Base-by-base conservation (phyloP, 2,329 filamentous ascomycete species). In the Trichoderma guizhouense region DNA sequence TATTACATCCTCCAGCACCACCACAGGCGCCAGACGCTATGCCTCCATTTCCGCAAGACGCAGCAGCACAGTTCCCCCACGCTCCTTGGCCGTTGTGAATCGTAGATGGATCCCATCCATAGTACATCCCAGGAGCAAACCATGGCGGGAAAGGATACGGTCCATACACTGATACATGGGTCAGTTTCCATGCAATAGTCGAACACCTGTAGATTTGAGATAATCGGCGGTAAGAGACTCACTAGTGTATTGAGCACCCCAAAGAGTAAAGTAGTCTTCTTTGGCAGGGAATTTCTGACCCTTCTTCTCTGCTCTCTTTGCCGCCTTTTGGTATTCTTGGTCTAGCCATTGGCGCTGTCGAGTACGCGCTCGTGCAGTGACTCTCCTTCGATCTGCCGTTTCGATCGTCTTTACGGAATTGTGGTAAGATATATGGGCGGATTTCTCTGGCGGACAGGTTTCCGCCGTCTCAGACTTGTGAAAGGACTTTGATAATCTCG, bases 391-490 rank as follows among this genome's bases (percentile, higher is more conserved):
- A 6, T 43, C 63, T n/a, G 76, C 65, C 11, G 57, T 72, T 39
- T 76, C 72, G 7, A 57, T 72, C 1, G 66, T 58, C 3, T 71
- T 64, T 3, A 94, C 88, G 1, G 92, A 87, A 76, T 90, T 93
- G 83, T 95, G 93, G 0, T 91, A 86, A 0, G 90, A 93, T 73
- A 95, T 91, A 78, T 95, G 93, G 0, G 90, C 87, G 24, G 88
- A 89, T 68, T 86, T 88, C 64, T 87, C 82, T 0, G 88, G 86
- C 0, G 88, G 81, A 73, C 86, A 89, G 11, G 87, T 80, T 9
- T 82, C 77, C 2, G 86, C 85, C 0, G 78, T 77, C 14, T 86
- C 86, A 0, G 88, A 87, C 0, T 78, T 69, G 80, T 89, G 78
- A 79, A 88, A 85, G 62, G 64, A 21, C 14, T 69, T 64, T 61